Evolutionary conservation across 2,329 filamentous ascomycete species (phyloP), one percentile per base, ranked within the genome.

Genomic region (Rhynchosporium agropyri): DNA sequence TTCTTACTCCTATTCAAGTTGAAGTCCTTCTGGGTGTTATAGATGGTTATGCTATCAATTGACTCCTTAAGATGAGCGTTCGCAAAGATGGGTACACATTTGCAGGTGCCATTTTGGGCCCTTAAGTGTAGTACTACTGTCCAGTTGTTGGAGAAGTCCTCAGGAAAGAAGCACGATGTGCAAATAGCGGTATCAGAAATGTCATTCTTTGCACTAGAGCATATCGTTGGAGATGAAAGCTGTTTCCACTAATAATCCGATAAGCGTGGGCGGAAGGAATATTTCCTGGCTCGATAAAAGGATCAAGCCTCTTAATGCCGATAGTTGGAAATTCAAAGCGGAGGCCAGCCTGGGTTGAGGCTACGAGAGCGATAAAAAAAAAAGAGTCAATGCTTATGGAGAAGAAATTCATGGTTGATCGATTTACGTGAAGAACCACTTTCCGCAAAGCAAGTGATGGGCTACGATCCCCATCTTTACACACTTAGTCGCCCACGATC

Each of bases 71-170:
- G 58, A 28, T 48, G 48, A 15, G 55, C 62, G 28, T 64, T 60
- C 8, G 62, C 42, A 31, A 46, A 61, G 28, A 60, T 55, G 28
- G 65, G 58, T 12, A 67, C 63, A n/a, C 63, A 61, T 13, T 63
- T 49, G 48, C 57, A 67, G 45, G 63, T 62, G 26, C 63, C 65
- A 42, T 65, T 67, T 20, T 62, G 60, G 45, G 65, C 63, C 48
- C 63, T 65, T 43, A 67, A 66, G 36, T 63, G 66, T 40, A 67
- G 31, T 3, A 71, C 72, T 48, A 70, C 70, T 12, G 58, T 75
- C 54, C 72, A 72, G 33, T 76, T 69, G 57, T 67, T 76, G 29
- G 63, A 64, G 46, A 65, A 65, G 28, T 65, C 65, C n/a, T 64
- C 60, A 40, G 68, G 48, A 57, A 65, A 66, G 36, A 63, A 62